Conservation (phyloP, 139 green algal genomes). For the Desmodesmus armatus region DNA sequence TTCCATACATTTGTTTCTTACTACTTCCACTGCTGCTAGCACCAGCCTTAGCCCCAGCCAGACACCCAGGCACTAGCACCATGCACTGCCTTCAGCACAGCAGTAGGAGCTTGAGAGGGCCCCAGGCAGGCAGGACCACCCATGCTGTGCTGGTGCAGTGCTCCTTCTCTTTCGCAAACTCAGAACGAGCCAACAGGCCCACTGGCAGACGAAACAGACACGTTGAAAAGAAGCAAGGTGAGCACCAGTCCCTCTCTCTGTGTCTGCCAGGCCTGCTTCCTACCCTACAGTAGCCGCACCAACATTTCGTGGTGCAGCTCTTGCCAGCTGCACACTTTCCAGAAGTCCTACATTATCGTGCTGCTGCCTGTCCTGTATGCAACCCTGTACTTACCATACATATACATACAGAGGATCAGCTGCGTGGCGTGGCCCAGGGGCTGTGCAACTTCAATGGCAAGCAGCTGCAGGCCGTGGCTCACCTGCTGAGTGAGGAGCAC, state of each 20-base stretch:
- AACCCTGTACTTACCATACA: too few relatives aligned
- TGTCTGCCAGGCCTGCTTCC: too few relatives aligned
- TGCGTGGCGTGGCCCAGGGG: constrained; percentile 39
- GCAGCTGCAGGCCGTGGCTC: constrained; percentile 55
- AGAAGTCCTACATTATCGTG: too few relatives aligned
- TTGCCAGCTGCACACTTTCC: too few relatives aligned
- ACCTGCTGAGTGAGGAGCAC: constrained; percentile 51
- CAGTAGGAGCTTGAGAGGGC: background rate
- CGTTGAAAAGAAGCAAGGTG: constrained; percentile 27
- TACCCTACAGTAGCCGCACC: too few relatives aligned
- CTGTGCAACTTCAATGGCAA: constrained; percentile 55
- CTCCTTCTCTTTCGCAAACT: constrained; percentile 31
- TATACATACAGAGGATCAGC: constrained; percentile 24
- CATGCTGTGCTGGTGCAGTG: background rate
- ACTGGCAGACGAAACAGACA: constrained; percentile 8
- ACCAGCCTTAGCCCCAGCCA: too few relatives aligned
- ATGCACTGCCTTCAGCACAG: background rate
- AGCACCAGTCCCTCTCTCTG: too few relatives aligned
- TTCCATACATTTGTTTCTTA: too few relatives aligned
- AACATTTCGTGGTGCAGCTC: too few relatives aligned
- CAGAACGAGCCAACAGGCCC: background rate
- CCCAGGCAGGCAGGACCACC: background rate
- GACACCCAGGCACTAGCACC: too few relatives aligned
- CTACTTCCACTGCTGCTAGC: too few relatives aligned
- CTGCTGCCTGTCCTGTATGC: too few relatives aligned